A percentile compares a stretch with the other conserved stretches of the same genome.
These are phyloP conservation scores for Monosporascus sp. DNA, from an alignment of 2,329 filamentous ascomycete species.

Conservation along the genomic window DNA sequence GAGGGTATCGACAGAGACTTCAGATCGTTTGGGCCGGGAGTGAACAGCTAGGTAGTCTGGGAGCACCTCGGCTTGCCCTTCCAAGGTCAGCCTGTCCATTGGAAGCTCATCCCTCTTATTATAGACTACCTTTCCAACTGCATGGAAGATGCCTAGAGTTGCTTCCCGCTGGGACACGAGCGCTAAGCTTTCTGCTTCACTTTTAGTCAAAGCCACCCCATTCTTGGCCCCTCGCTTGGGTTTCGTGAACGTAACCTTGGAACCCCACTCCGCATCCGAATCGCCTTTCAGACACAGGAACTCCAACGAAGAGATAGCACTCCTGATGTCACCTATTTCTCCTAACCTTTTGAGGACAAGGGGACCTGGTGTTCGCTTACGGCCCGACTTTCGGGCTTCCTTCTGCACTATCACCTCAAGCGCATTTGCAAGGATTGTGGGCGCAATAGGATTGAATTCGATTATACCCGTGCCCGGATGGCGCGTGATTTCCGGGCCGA, in stretches of 20 bases:
- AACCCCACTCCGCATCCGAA: constrained; percentile 66
- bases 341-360: constrained; percentile 72
- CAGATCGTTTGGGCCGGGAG: constrained; percentile 55
- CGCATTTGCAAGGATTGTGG: constrained; percentile 79
- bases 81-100: constrained; percentile 26
- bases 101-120: constrained; percentile 72
- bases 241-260: constrained; percentile 66
- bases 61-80: constrained; percentile 46
- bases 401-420: constrained; percentile 78
- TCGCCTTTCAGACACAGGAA: constrained; percentile 86
- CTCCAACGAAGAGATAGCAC: constrained; percentile 84
- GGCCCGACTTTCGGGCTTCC: constrained; percentile 72
- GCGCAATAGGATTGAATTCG: constrained; percentile 89
- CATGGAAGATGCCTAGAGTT: constrained; percentile 90
- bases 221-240: constrained; percentile 56
- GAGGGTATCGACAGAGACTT: constrained; percentile 67
- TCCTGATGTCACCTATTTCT: constrained; percentile 87
- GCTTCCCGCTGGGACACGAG: constrained; percentile 82
- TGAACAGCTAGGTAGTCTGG: constrained; percentile 53
- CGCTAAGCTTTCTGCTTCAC: constrained; percentile 74
- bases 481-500: constrained; percentile 79
- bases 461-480: constrained; percentile 76
- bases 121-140: constrained; percentile 91
- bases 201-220: constrained; percentile 58
- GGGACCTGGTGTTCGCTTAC: constrained; percentile 70